Percentiles rank a stretch among this genome's conserved stretches.
phyloP scores from a whole-genome alignment of 2,329 filamentous ascomycete genomes.

The Talaromyces amestolkiae region DNA sequence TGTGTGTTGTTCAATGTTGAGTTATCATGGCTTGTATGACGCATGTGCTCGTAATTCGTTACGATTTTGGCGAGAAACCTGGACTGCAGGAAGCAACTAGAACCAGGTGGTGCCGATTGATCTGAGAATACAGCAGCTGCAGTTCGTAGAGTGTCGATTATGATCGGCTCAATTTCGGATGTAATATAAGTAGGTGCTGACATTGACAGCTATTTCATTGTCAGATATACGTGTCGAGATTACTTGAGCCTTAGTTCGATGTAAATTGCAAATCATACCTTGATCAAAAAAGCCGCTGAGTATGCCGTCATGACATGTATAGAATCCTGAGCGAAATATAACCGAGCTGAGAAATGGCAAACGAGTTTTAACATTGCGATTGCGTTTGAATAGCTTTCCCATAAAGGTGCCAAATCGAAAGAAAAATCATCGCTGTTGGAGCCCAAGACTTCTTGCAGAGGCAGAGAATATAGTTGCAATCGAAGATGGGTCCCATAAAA shows the following conservation, averaged over 20 bases:
- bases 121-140: slow-evolving; percentile 6
- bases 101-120: slow-evolving; percentile 12
- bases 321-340: slow-evolving; percentile 44
- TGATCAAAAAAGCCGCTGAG: slow-evolving; percentile 40
- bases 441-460: slow-evolving; percentile 33
- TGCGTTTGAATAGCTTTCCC: slow-evolving; percentile 25
- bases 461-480: slow-evolving; percentile 38
- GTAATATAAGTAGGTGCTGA: slow-evolving; percentile 7
- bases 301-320: slow-evolving; percentile 46
- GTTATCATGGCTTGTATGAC: neutral
- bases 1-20: neutral
- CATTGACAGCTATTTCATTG: slow-evolving; percentile 1
- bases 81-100: slow-evolving; percentile 12
- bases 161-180: neutral
- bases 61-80: slow-evolving; percentile 5
- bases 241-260: neutral
- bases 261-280: slow-evolving; percentile 18
- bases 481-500: slow-evolving; percentile 42
- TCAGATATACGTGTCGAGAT: neutral
- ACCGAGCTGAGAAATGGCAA: slow-evolving; percentile 27
- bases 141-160: slow-evolving; percentile 8
- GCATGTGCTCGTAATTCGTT: slow-evolving; percentile 14
- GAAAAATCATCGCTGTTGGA: slow-evolving; percentile 23
- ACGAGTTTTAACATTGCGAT: slow-evolving; percentile 36
- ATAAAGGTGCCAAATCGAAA: slow-evolving; percentile 25